Base-by-base conservation (phyloP, 148 eudicot species). In the Cornus controversa region DNA sequence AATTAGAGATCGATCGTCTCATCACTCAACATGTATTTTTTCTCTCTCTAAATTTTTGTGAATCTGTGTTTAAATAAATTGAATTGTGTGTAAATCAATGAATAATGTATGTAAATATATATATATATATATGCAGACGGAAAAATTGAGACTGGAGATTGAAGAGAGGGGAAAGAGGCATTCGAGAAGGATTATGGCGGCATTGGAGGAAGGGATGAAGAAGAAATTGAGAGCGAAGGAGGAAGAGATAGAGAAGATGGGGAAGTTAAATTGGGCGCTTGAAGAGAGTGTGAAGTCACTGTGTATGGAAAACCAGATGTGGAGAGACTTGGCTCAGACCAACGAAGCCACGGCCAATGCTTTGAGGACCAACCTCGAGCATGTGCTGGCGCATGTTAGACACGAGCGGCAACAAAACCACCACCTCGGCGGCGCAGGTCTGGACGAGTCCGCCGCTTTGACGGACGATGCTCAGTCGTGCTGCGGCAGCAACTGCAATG, bases 311-410 rank as follows among this genome's bases (percentile, higher is more conserved):
- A 88, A 88, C 67, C 89, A 88, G 66, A 73, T 88, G 1, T 88
- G 91, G 89, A 71, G 91, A 69, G 87, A 88, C n/a, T 53, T 86
- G 27, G 91, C 91, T 6, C 87, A 84, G 29, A 67, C 86, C 24
- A 82, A 86, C 75, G 89, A 88, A 65, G 91, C 91, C n/a, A 82
- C 89, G 1, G 89, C 87, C 18, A 86, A 76, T 75, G 79, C 86
- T 0, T 77, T 88, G 2, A 42, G 87, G 2, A 74, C 75, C 20
- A 84, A 88, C 42, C 79, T 88, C 8, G 84, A 86, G 23, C 86
- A 84, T 9, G 67, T 84, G 2, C 75, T 84, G 1, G 73, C 76
- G 14, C 84, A 85, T 23, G 70, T 66, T 27, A 79, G 66, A 14
- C 76, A 79, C 20, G 29, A 70, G 18, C 74, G 10, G 53, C 29